Evolutionary conservation across 192 early-diverging fungal species (phyloP), one percentile per base, ranked within the genome.

Genomic region (Coemansia sp.): DNA sequence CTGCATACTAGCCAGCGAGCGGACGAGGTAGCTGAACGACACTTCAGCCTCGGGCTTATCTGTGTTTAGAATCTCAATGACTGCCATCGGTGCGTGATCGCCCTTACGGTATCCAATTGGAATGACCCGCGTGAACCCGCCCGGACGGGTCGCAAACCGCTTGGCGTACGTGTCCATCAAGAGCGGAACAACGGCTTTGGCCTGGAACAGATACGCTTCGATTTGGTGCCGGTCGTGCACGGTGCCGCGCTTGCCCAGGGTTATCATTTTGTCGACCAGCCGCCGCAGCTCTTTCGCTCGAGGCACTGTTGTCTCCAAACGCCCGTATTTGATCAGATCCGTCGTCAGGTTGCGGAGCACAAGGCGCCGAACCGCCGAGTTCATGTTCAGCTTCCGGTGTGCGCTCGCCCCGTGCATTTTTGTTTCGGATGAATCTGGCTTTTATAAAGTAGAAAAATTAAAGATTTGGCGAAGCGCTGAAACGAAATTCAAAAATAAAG

Each of bases 41-140:
- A 91, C 70, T 61, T 98, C 96, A 41, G 83, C 82, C 9, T 90
- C 66, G 4, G 79, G 79, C 43, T 72, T 21, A 10, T 81, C 90
- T 59, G 88, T 87, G 73, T 92, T 91, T 14, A 97, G 88, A 56
- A 93, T 89, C 76, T 98, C 96, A 32, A 98, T 87, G 51, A 95
- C 85, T 3, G 94, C 94, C 76, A 92, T 87, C 5, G 92, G 90
- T 2, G 94, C 93, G 63, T 90, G 83, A 76, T 97, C 96, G 41
- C 88, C 86, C 51, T 87, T 83, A 54, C 90, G 87, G 75, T 82
- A 85, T 23, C 92, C 93, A 56, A 89, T 84, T 25, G 84, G 82
- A 58, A 91, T 85, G 24, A 98, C 84, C 29, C 96, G 93, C 5
- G 92, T 94, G 83, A 94, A 98, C 35, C 94, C 94, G 49, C 94